A percentile compares a stretch with the other conserved stretches of the same genome.
phyloP scores from a whole-genome alignment of 257 asterid genomes.

The Ophiorrhiza pumila region DNA sequence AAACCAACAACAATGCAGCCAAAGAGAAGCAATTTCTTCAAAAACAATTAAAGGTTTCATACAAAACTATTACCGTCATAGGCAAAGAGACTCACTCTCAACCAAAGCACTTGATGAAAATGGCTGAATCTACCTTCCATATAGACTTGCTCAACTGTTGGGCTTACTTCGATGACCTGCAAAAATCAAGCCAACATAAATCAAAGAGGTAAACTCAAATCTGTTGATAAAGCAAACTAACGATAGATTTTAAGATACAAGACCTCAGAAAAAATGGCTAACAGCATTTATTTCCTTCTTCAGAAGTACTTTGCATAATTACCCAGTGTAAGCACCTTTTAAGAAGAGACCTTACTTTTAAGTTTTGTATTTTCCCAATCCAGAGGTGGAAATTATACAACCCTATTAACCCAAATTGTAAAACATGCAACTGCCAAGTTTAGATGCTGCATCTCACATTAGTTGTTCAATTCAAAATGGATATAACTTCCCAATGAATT shows the following conservation, averaged over 20 bases:
- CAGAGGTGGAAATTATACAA: not conserved
- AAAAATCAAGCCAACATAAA: constrained; percentile 19
- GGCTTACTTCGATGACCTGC: constrained; percentile 70
- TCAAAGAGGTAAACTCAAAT: not conserved
- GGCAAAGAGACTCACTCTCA: constrained; percentile 78
- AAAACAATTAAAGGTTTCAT: not conserved
- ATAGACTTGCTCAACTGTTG: constrained; percentile 67
- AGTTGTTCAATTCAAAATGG: not conserved
- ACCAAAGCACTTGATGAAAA: constrained; percentile 72
- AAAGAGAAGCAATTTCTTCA: not conserved
- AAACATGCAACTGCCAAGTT: not conserved
- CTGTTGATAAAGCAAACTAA: not conserved
- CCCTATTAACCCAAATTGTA: not conserved
- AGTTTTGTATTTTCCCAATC: not conserved
- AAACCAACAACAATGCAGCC: not conserved
- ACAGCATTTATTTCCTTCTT: not conserved
- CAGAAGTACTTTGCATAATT: not conserved
- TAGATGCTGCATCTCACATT: not conserved
- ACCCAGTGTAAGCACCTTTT: not conserved
- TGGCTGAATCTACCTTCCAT: constrained; percentile 73
- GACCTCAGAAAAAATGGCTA: not conserved
- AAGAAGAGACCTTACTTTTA: constrained; percentile 1
- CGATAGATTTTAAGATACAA: not conserved
- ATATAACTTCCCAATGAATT: not conserved
- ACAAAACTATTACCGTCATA: constrained; percentile 41